These are phyloP conservation scores for Jimgerdemannia lactiflua DNA, from an alignment of 192 early-diverging fungal genomes.

Conservation along the genomic window DNA sequence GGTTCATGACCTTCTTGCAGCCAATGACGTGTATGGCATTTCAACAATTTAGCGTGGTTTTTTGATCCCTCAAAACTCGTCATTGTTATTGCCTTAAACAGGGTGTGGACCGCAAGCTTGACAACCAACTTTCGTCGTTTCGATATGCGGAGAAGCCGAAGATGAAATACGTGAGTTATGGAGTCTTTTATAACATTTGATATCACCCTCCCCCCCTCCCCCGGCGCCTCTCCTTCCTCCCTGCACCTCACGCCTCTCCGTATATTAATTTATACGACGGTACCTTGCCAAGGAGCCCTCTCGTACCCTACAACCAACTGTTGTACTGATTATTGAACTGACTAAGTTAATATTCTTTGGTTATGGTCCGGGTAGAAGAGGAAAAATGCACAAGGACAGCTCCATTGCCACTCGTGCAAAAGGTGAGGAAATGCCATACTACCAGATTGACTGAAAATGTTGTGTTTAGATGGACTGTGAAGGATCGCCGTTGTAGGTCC, in stretches of 20 bases:
- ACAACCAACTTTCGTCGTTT: background rate
- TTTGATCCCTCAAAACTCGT: background rate
- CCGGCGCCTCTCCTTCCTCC: too few species aligned
- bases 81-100: background rate
- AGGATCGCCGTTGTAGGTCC: too few species aligned
- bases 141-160: background rate
- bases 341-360: background rate
- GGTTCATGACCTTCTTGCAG: background rate
- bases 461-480: too few species aligned
- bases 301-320: too few species aligned
- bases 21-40: too few species aligned
- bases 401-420: background rate
- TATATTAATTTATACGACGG: too few species aligned
- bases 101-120: background rate
- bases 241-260: background rate
- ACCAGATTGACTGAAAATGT: too few species aligned
- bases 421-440: background rate
- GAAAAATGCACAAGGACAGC: background rate
- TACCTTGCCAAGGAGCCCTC: too few species aligned
- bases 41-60: too few species aligned
- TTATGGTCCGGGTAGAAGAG: background rate
- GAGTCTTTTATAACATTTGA: background rate
- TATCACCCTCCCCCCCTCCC: too few species aligned
- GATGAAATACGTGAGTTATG: background rate
- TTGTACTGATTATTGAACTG: too few species aligned